Evolutionary conservation across 805 yeast species (phyloP).

Genomic region (Suhomyces sp.): DNA sequence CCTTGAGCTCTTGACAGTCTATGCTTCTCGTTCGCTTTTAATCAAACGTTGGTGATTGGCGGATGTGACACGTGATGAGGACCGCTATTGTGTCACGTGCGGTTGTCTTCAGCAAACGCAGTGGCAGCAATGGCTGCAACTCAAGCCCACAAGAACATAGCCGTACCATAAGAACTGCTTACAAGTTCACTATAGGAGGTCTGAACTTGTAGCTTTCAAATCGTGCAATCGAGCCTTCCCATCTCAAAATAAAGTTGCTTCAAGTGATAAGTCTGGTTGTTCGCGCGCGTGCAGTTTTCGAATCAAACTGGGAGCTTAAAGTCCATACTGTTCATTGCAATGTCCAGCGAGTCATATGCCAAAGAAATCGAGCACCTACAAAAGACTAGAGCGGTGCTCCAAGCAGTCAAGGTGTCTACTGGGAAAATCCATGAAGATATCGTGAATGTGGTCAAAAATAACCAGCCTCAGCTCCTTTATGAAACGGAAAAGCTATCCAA

Average conservation of each 20-base stretch:
- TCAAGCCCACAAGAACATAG: background rate
- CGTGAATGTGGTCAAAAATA: conserved; percentile 12
- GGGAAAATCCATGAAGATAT: conserved; percentile 27
- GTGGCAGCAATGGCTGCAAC: background rate
- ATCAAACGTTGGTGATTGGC: conserved; percentile 6
- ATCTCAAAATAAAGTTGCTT: too few relatives aligned
- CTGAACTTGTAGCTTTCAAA: too few relatives aligned
- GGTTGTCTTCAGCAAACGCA: too few relatives aligned
- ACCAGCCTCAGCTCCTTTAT: conserved; percentile 13
- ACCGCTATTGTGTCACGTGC: background rate
- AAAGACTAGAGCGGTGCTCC: conserved; percentile 28
- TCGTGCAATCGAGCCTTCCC: too few relatives aligned
- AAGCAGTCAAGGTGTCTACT: conserved; percentile 27
- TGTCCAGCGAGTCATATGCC: conserved; percentile 1
- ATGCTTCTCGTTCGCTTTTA: background rate
- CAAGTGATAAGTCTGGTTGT: too few relatives aligned
- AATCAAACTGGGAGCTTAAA: background rate
- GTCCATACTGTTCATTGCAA: background rate
- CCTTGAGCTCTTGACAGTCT: background rate
- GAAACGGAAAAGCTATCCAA: conserved; percentile 6
- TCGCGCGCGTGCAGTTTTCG: too few relatives aligned
- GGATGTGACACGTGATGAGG: background rate
- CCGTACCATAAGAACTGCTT: background rate
- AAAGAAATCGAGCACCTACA: conserved; percentile 17
- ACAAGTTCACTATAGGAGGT: background rate